Conservation (phyloP, 352 stramenopile genomes). For the Phytophthora meadii region DNA sequence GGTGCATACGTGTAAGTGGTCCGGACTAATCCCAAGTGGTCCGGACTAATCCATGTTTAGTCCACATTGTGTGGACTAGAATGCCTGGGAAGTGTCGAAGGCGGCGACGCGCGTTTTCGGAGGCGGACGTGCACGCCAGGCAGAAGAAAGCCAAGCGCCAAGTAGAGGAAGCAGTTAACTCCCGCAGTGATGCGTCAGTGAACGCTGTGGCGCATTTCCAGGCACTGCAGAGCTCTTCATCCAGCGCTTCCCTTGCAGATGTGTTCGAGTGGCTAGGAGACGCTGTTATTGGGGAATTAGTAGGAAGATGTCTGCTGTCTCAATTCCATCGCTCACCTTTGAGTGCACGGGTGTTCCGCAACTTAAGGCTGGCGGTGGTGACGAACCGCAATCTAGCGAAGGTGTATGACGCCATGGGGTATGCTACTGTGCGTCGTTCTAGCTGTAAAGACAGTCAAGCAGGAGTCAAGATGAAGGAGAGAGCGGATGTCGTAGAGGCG, state of each 20-base stretch:
- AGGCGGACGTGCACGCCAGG: slow-evolving; percentile 5
- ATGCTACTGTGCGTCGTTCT: slow-evolving; percentile 32
- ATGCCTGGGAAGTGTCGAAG: slow-evolving; percentile 32
- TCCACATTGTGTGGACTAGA: slow-evolving; percentile 1
- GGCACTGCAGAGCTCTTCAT: slow-evolving; percentile 32
- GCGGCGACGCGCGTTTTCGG: slow-evolving; percentile 20
- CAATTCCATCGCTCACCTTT: slow-evolving; percentile 68
- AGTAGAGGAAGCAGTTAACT: not conserved
- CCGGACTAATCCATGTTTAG: slow-evolving; percentile 14
- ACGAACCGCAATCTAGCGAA: slow-evolving; percentile 77
- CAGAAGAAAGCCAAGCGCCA: slow-evolving; percentile 15
- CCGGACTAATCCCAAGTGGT: slow-evolving; percentile 23
- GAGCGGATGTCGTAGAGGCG: slow-evolving; percentile 73
- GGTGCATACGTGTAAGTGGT: too few species aligned
- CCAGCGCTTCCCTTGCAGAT: slow-evolving; percentile 40
- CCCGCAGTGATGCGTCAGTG: slow-evolving; percentile 1
- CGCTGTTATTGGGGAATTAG: slow-evolving; percentile 75
- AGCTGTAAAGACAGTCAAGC: slow-evolving; percentile 29
- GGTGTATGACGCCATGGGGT: slow-evolving; percentile 74
- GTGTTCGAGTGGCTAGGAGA: slow-evolving; percentile 85
- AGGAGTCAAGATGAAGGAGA: slow-evolving; percentile 66
- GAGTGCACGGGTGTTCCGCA: slow-evolving; percentile 71
- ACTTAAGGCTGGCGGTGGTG: slow-evolving; percentile 65
- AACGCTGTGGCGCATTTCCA: slow-evolving; percentile 46
- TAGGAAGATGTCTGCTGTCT: slow-evolving; percentile 65